Evolutionary conservation across 345 rosid genomes (phyloP), one percentile per base, ranked within the genome.

Genomic region (Salix arbutifolia): DNA sequence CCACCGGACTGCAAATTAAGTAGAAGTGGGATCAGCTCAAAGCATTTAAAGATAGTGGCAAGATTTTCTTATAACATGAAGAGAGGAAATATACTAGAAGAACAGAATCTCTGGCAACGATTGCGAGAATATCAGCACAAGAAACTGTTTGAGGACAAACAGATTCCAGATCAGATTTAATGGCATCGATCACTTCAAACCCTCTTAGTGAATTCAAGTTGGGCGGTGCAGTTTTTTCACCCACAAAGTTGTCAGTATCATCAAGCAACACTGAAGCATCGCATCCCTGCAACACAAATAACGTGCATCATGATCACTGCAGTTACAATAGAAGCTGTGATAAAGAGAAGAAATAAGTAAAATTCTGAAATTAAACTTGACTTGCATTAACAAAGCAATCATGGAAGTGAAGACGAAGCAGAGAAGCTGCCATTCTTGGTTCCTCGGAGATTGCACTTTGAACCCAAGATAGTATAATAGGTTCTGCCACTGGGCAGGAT

Each of bases 81-180:
- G 12, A 61, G 25, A 21, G n/a, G 4, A 67, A 4, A n/a, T 17
- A 23, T 11, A 87, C 97, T 60, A 95, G 53, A 85, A 88, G 79
- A 14, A 95, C 96, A 5, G 96, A 87, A 80, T 93, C 96, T 83
- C 93, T 88, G 30, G 98, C 97, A 4, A 78, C 92, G 48, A 81
- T 82, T 19, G 98, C 98, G 12, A 95, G 92, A 77, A 93, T 86
- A 76, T 95, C 97, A n/a, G 94, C 96, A 72, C 98, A 93, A 6
- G 99, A 91, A 19, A 95, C 99, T 0, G 91, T 89, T 65, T 84
- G 70, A 28, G 97, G 97, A 76, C 96, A 95, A 26, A 87, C 87
- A 19, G 87, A 81, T 74, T 93, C 97, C 3, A 95, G 81, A 50
- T 86, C 87, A 16, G 90, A 85, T 77, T 95, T 93, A 12, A 93